A percentile compares a stretch with the other conserved stretches of the same genome.
Evolutionary conservation across 176 grass and related monocot species (phyloP).

Genomic region (Neostapfia colusana): DNA sequence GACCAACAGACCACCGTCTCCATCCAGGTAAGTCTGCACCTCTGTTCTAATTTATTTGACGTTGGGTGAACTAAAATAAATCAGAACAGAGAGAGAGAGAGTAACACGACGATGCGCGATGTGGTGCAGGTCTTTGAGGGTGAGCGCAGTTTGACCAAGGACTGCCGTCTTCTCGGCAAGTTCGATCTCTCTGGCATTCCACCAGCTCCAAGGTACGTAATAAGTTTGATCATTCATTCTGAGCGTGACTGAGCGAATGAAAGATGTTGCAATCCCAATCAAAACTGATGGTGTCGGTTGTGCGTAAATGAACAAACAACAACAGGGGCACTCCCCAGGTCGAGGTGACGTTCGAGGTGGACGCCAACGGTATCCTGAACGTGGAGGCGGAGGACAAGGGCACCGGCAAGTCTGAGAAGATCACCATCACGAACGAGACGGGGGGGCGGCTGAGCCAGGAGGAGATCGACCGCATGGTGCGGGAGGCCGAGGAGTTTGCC

Average conservation of each 20-base stretch:
- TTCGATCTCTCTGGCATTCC: constrained; percentile 61
- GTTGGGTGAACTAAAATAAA: too few relatives aligned
- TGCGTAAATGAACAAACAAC: not conserved
- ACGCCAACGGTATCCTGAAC: constrained; percentile 71
- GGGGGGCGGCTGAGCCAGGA: constrained; percentile 73
- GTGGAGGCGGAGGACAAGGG: constrained; percentile 71
- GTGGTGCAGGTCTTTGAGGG: constrained; percentile 64
- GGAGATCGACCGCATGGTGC: constrained; percentile 76
- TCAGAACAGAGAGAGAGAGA: too few relatives aligned
- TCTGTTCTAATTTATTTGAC: too few relatives aligned
- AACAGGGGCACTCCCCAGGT: constrained; percentile 64
- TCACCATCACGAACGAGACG: constrained; percentile 82
- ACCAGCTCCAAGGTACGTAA: constrained; percentile 53
- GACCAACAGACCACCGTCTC: constrained; percentile 72
- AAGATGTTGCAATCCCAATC: too few relatives aligned
- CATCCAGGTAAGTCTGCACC: constrained; percentile 81
- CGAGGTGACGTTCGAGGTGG: constrained; percentile 67
- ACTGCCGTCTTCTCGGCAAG: constrained; percentile 74
- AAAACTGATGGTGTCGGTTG: not conserved
- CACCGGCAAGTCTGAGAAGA: constrained; percentile 65
- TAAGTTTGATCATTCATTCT: too few relatives aligned
- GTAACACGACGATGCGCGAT: too few relatives aligned
- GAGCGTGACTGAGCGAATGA: too few relatives aligned
- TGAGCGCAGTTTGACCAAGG: constrained; percentile 80
- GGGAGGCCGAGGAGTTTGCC: constrained; percentile 58